Percentiles rank a stretch among this genome's conserved stretches.
Evolutionary conservation across 1,284 basidiomycete genomes (phyloP).

Genomic region (Fomitiporia mediterranea): DNA sequence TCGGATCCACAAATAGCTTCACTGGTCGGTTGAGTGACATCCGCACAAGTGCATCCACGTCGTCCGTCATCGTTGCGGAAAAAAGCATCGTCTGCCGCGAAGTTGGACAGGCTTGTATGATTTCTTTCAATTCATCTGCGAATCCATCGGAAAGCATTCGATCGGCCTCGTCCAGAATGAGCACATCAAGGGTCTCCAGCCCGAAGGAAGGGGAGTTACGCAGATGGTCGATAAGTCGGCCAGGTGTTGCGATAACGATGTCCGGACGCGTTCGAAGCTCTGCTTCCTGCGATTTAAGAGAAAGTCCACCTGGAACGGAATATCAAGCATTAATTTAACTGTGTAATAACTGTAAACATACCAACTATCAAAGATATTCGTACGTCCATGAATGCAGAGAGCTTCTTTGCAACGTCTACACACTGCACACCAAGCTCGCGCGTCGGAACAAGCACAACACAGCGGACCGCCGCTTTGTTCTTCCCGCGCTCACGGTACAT

Average conservation of each 20-base stretch:
- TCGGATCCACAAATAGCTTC: constrained; percentile 93
- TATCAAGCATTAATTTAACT: constrained; percentile 12
- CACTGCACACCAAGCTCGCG: constrained; percentile 94
- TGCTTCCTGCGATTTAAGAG: constrained; percentile 86
- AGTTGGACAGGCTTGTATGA: constrained; percentile 84
- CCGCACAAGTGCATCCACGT: constrained; percentile 88
- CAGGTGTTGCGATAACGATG: constrained; percentile 91
- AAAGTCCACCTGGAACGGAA: constrained; percentile 69
- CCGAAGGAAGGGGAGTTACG: constrained; percentile 94
- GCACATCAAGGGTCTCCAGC: constrained; percentile 88
- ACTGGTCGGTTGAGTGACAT: constrained; percentile 92
- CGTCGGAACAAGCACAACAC: constrained; percentile 89
- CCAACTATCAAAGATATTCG: constrained; percentile 87
- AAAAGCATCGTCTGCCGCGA: constrained; percentile 97
- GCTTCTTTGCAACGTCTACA: constrained; percentile 82
- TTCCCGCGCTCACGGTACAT: constrained; percentile 85
- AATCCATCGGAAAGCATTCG: constrained; percentile 98
- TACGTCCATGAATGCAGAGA: constrained; percentile 86
- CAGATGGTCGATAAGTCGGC: constrained; percentile 94
- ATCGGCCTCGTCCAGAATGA: constrained; percentile 97
- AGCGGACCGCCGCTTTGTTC: constrained; percentile 86
- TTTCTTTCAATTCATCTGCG: constrained; percentile 92
- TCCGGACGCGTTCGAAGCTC: constrained; percentile 85
- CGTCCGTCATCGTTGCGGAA: constrained; percentile 97
- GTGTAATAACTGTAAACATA: constrained; percentile 33